Base-by-base conservation (phyloP, 768 basidiomycete species). In the Terana coerulea region DNA sequence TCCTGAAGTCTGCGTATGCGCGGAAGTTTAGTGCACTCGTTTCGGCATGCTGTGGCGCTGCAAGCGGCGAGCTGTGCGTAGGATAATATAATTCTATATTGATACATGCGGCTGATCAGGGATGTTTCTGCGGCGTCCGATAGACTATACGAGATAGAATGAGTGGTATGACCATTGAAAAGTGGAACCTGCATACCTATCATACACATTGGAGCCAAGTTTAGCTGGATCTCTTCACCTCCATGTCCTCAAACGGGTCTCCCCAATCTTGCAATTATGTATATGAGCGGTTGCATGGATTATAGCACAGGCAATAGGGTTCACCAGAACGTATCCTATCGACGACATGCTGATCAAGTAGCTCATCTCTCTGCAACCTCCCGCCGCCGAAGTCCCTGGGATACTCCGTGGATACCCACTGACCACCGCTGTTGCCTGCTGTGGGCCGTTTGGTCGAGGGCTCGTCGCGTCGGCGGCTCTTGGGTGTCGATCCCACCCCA, bases 221-320 rank as follows among this genome's bases (percentile, higher is more conserved):
- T 33, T 39, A 54, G 29, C 47, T 59, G 10, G 50, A 33, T 45
- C 46, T 57, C 60, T 64, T 64, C 42, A 67, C 30, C 24, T 52
- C 19, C 12, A 58, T 51, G 26, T 66, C 62, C 28, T 66, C 62
- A 41, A 67, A 61, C 10, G 66, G 66, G 42, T 67, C 66, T n/a
- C 66, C 66, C 24, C 66, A 61, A 22, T 58, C 66, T 67, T 19
- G 28, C 35, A 22, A 39, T 12, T 2, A 43, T 45, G 19, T 31
- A 28, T 14, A 25, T 2, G 37, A 28, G 15, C 29, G 14, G 2
- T 19, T 4, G 26, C 2, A n/a, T 19, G 17, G 21, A 21, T 26
- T 5, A 31, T 17, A 19, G 10, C 21, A 53, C n/a, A 39, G 39
- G n/a, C 29, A 49, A 19, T 15, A 3, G 14, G 14, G 56, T 60